Percentiles rank a stretch among this genome's conserved stretches.
Conservation (phyloP, 768 basidiomycete species). For the Mycena galericulata region DNA sequence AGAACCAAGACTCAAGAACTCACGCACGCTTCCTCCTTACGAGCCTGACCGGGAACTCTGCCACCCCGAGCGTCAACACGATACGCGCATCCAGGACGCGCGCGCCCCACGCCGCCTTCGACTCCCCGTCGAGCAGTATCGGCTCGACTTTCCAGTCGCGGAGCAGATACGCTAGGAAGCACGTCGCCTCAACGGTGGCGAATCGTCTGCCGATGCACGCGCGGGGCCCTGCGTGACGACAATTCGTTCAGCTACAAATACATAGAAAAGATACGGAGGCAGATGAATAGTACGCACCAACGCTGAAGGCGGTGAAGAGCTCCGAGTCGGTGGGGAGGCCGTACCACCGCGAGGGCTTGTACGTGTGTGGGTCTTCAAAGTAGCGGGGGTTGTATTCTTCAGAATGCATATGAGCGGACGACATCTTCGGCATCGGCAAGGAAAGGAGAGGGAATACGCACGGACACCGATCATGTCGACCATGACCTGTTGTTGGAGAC, state of each 20-base stretch:
- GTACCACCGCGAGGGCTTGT: constrained; percentile 65
- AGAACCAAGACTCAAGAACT: too few relatives aligned
- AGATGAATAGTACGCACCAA: constrained; percentile 32
- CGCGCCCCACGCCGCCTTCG: constrained; percentile 38
- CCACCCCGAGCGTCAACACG: constrained; percentile 40
- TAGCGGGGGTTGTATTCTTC: constrained; percentile 64
- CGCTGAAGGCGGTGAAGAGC: constrained; percentile 59
- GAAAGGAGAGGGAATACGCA: constrained; percentile 29
- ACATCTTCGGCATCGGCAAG: too few relatives aligned
- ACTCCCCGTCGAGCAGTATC: constrained; percentile 43
- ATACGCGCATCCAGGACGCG: constrained; percentile 40
- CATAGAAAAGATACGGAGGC: not conserved
- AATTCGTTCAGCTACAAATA: not conserved
- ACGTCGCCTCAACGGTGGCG: constrained; percentile 56
- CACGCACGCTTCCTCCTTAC: constrained; percentile 37
- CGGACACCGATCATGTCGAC: constrained; percentile 46
- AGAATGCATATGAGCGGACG: constrained; percentile 14
- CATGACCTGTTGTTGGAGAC: too few relatives aligned
- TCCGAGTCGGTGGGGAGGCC: constrained; percentile 56
- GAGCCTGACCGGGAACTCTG: constrained; percentile 34
- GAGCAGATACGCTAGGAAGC: constrained; percentile 54
- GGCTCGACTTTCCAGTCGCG: constrained; percentile 58
- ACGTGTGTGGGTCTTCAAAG: constrained; percentile 60
- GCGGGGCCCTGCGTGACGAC: constrained; percentile 46
- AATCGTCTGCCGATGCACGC: constrained; percentile 60